phyloP scores from a whole-genome alignment of 106 monocot species.

The Allium fistulosum region DNA sequence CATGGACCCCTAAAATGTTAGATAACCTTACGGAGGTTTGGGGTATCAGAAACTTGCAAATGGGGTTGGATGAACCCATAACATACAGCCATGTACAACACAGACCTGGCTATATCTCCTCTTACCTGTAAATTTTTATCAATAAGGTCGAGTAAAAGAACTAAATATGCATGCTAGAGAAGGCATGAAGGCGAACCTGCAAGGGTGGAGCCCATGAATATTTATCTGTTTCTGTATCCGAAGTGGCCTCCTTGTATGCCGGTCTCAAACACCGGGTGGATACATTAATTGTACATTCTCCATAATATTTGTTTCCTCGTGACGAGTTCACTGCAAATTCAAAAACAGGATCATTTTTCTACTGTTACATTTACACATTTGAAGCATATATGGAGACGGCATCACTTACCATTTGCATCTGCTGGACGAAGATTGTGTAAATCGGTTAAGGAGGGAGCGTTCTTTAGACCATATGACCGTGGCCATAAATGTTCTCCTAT shows the following conservation, averaged over 20 bases:
- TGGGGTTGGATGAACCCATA: constrained; percentile 47
- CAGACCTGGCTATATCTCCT: constrained; percentile 76
- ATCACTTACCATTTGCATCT: constrained; percentile 61
- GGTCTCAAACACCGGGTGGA: constrained; percentile 47
- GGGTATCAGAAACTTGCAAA: constrained; percentile 65
- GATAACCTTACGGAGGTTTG: constrained; percentile 44
- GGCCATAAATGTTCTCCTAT: constrained; percentile 92
- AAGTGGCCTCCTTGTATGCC: constrained; percentile 67
- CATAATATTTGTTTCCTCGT: constrained; percentile 83
- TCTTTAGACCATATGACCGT: constrained; percentile 60
- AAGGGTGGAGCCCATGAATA: constrained; percentile 77
- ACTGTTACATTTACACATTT: too few species aligned
- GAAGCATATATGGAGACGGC: neutral
- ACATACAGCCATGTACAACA: constrained; percentile 80
- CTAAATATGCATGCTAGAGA: neutral
- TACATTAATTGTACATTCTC: constrained; percentile 38
- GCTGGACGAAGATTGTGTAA: constrained; percentile 81
- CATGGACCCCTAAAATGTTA: too few species aligned
- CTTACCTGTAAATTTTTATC: constrained; percentile 37
- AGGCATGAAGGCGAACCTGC: constrained; percentile 24
- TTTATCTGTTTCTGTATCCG: constrained; percentile 65
- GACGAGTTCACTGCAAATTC: constrained; percentile 66
- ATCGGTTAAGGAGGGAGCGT: constrained; percentile 62
- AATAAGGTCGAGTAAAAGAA: neutral
- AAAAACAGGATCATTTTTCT: too few species aligned